Evolutionary conservation across 2,329 filamentous ascomycete species (phyloP).

Genomic region (Diplodia sapinea): DNA sequence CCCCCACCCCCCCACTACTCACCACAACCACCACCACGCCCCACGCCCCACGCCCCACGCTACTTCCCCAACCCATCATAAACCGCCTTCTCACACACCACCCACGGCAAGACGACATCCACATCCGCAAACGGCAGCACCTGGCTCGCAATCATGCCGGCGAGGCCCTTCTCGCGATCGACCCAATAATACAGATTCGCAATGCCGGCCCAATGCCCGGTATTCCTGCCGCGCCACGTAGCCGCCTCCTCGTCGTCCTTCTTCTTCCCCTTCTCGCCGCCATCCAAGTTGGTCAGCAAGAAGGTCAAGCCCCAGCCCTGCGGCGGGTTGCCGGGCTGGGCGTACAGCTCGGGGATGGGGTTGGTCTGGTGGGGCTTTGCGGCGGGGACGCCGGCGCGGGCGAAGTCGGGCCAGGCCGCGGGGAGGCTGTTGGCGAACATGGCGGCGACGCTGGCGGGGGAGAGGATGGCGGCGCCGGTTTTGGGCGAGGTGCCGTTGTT

Average conservation of each 20-base stretch:
- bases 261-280: not conserved
- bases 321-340: slow-evolving; percentile 55
- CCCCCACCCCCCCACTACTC: not conserved
- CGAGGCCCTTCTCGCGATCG: slow-evolving; percentile 65
- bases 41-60: not conserved
- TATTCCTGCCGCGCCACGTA: slow-evolving; percentile 42
- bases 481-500: slow-evolving; percentile 67
- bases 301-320: slow-evolving; percentile 70
- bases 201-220: slow-evolving; percentile 64
- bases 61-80: slow-evolving; percentile 42
- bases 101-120: slow-evolving; percentile 44
- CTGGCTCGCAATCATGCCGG: slow-evolving; percentile 44
- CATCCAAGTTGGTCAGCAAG: slow-evolving; percentile 54
- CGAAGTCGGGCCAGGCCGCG: slow-evolving; percentile 58
- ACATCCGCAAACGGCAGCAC: slow-evolving; percentile 46
- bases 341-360: slow-evolving; percentile 57
- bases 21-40: not conserved
- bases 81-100: slow-evolving; percentile 45
- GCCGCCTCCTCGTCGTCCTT: not conserved
- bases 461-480: slow-evolving; percentile 62
- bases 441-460: slow-evolving; percentile 62
- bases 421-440: slow-evolving; percentile 71
- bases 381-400: slow-evolving; percentile 51
- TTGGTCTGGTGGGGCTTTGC: slow-evolving; percentile 59
- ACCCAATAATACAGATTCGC: slow-evolving; percentile 68